A percentile compares a stretch with the other conserved stretches of the same genome.
Evolutionary conservation across 148 eudicot genomes (phyloP).

Genomic region (Rhododendron molle): DNA sequence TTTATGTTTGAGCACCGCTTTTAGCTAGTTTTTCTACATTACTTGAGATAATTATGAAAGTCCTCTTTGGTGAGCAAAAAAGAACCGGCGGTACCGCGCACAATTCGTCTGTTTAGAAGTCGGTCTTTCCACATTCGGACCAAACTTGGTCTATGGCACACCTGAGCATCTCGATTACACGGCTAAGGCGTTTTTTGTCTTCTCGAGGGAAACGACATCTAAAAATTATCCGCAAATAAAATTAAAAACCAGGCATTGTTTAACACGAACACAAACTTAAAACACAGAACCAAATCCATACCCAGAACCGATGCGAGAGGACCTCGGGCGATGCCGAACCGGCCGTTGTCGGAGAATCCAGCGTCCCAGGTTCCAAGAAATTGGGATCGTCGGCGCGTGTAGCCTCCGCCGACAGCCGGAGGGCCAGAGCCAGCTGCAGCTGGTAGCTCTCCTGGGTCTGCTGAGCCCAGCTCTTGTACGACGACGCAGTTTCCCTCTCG

Average conservation of each 20-base stretch:
- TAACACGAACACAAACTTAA: not conserved
- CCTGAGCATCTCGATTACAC: too few species aligned
- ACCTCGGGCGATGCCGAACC: constrained; percentile 29
- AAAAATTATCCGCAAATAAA: not conserved
- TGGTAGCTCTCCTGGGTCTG: constrained; percentile 74
- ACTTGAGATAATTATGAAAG: too few species aligned
- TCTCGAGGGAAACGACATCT: not conserved
- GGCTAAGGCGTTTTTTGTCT: too few species aligned
- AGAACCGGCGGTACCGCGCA: too few species aligned
- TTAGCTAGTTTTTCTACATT: too few species aligned
- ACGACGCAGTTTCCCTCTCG: constrained; percentile 20
- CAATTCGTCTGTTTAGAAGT: too few species aligned
- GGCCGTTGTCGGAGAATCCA: constrained; percentile 17
- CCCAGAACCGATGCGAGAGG: constrained; percentile 64
- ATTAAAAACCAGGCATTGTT: not conserved
- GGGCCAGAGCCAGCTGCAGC: constrained; percentile 60
- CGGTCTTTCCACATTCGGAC: too few species aligned
- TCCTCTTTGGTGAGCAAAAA: too few species aligned
- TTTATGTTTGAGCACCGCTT: too few species aligned
- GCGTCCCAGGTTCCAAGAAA: constrained; percentile 35
- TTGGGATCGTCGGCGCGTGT: constrained; percentile 58
- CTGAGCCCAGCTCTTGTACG: constrained; percentile 66
- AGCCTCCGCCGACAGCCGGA: constrained; percentile 51
- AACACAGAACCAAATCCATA: constrained; percentile 12
- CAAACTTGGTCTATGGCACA: too few species aligned